Conservation (phyloP, 495 filamentous ascomycete genomes). For the Penicillium bovifimosum region DNA sequence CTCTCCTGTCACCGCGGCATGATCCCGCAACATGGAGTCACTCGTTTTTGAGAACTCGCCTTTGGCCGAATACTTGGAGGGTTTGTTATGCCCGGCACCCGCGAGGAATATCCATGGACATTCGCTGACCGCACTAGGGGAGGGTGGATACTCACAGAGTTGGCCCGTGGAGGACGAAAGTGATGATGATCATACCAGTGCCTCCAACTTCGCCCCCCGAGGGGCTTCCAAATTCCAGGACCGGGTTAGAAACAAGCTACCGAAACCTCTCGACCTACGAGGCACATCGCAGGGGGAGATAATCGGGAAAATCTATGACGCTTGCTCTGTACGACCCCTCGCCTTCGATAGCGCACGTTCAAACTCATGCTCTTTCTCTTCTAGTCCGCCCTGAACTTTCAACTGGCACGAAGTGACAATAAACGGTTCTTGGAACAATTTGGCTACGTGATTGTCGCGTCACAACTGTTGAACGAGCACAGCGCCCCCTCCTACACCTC, state of each 20-base stretch:
- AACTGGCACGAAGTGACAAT: constrained; percentile 76
- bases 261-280: constrained; percentile 55
- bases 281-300: constrained; percentile 43
- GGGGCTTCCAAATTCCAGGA: constrained; percentile 62
- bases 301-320: constrained; percentile 48
- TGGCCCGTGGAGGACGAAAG: constrained; percentile 40
- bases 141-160: constrained; percentile 40
- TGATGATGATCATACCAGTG: constrained; percentile 28
- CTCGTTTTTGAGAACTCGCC: constrained; percentile 87
- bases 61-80: constrained; percentile 88
- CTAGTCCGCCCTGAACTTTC: constrained; percentile 56
- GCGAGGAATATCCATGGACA: constrained; percentile 14
- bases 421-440: constrained; percentile 89
- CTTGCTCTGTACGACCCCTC: constrained; percentile 51
- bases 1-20: constrained; percentile 12
- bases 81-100: constrained; percentile 41
- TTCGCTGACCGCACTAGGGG: constrained; percentile 39
- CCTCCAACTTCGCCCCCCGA: constrained; percentile 66
- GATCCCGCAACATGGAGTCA: constrained; percentile 70
- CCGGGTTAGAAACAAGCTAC: constrained; percentile 61
- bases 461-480: constrained; percentile 76
- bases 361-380: constrained; percentile 14
- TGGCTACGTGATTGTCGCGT: constrained; percentile 91
- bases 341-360: neutral
- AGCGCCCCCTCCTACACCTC: constrained; percentile 44